These are phyloP conservation scores for Cicer yamashitae DNA, from an alignment of 306 rosid genomes.

Conservation along the genomic window DNA sequence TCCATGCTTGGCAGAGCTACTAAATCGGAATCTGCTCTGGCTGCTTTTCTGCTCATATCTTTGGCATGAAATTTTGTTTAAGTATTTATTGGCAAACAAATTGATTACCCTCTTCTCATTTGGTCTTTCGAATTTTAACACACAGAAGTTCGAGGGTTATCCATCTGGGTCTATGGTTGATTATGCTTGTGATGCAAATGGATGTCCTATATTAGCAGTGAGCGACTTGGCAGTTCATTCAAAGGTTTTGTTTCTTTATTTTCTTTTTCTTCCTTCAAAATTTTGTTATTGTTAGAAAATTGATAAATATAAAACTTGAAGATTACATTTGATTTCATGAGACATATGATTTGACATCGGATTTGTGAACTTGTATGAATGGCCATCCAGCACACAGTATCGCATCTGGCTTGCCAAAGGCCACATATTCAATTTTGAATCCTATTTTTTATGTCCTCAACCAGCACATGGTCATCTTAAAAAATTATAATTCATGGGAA, in stretches of 20 bases:
- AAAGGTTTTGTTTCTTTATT: slow-evolving; percentile 54
- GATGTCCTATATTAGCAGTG: slow-evolving; percentile 86
- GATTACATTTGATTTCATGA: slow-evolving; percentile 19
- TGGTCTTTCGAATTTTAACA: slow-evolving; percentile 30
- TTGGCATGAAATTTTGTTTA: slow-evolving; percentile 32
- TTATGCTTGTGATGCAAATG: slow-evolving; percentile 84
- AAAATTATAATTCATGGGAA: slow-evolving; percentile 26
- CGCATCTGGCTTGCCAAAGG: slow-evolving; percentile 17
- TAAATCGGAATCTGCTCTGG: slow-evolving; percentile 17
- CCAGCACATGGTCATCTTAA: slow-evolving; percentile 21
- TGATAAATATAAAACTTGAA: neutral
- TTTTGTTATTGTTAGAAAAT: slow-evolving; percentile 14
- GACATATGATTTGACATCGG: slow-evolving; percentile 16
- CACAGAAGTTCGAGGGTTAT: slow-evolving; percentile 79
- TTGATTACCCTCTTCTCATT: slow-evolving; percentile 34
- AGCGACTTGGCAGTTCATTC: slow-evolving; percentile 86
- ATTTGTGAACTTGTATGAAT: slow-evolving; percentile 33
- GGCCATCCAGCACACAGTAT: slow-evolving; percentile 17
- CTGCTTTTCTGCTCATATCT: slow-evolving; percentile 18
- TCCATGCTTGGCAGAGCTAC: slow-evolving; percentile 18
- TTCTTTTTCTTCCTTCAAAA: neutral
- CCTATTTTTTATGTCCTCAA: slow-evolving; percentile 22
- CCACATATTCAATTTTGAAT: slow-evolving; percentile 15
- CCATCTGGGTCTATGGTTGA: slow-evolving; percentile 95
- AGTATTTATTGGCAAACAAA: slow-evolving; percentile 24